Evolutionary conservation across 164 flowering plant genomes (phyloP).

Genomic region (Amborella trichopoda): DNA sequence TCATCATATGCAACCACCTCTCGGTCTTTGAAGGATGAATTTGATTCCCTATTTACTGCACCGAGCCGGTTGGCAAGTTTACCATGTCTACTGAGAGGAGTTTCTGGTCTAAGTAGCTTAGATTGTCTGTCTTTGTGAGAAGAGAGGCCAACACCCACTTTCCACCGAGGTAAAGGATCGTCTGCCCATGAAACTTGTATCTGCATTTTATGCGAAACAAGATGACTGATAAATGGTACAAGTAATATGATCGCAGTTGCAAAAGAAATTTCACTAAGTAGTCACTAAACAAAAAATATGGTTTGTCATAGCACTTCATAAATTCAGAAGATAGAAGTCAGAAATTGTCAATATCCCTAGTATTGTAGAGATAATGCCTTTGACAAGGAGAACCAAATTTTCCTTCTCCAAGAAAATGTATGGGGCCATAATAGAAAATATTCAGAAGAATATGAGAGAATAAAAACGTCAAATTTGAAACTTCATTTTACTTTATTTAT

Average conservation of each 20-base stretch:
- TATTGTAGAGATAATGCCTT: not conserved
- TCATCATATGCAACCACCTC: conserved; percentile 83
- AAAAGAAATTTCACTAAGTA: not conserved
- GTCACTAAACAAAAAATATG: not conserved
- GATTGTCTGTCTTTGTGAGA: conserved; percentile 24
- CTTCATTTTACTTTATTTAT: too few relatives aligned
- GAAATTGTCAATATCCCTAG: too few relatives aligned
- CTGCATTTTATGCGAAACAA: conserved; percentile 21
- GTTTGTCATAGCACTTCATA: not conserved
- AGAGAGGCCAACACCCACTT: conserved; percentile 28
- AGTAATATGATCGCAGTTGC: not conserved
- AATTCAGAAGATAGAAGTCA: not conserved
- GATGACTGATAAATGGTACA: not conserved
- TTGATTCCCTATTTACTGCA: conserved; percentile 13
- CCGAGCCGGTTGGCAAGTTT: conserved; percentile 45
- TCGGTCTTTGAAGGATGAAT: conserved; percentile 43
- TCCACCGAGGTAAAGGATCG: conserved; percentile 47
- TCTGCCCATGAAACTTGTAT: conserved; percentile 58
- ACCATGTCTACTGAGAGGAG: conserved; percentile 64
- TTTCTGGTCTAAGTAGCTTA: conserved; percentile 50
- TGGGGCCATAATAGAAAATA: not conserved
- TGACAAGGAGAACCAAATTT: not conserved
- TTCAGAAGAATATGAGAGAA: too few relatives aligned
- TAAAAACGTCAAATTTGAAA: too few relatives aligned
- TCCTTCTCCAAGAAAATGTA: not conserved